A percentile compares a stretch with the other conserved stretches of the same genome.
Evolutionary conservation across 768 basidiomycete genomes (phyloP).

Genomic region (Porphyrellus cyaneotinctus): DNA sequence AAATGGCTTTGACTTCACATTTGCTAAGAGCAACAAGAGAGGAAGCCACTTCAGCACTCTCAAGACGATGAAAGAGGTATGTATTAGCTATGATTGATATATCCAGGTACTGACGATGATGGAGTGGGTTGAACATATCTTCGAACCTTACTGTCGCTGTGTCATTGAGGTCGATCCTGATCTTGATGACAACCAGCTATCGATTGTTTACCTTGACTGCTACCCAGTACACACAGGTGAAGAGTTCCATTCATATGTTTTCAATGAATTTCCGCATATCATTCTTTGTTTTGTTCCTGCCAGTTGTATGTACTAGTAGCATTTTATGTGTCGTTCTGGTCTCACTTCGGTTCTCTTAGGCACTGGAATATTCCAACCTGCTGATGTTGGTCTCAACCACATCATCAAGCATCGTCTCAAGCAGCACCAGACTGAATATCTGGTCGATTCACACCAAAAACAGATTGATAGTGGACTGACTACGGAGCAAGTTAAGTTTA

Average conservation of each 20-base stretch:
- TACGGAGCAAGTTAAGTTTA: slow-evolving; percentile 13
- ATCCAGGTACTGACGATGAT: neutral
- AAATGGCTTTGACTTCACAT: slow-evolving; percentile 20
- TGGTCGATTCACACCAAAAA: neutral
- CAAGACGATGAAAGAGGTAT: slow-evolving; percentile 26
- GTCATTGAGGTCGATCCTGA: slow-evolving; percentile 11
- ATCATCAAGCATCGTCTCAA: neutral
- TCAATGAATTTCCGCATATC: neutral
- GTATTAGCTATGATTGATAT: neutral
- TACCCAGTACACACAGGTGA: slow-evolving; percentile 29
- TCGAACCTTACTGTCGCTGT: slow-evolving; percentile 6
- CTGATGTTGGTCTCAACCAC: neutral
- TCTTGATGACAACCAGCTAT: slow-evolving; percentile 13
- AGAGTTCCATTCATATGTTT: slow-evolving; percentile 14
- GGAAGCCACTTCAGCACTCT: slow-evolving; percentile 23
- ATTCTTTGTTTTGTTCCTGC: neutral
- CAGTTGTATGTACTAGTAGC: neutral
- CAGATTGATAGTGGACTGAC: slow-evolving; percentile 7
- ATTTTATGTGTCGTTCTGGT: neutral
- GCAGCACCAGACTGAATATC: neutral
- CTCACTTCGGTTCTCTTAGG: neutral
- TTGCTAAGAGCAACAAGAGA: slow-evolving; percentile 18
- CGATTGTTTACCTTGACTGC: slow-evolving; percentile 24
- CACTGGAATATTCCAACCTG: neutral
- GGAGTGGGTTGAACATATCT: slow-evolving; percentile 14